Percentiles rank a stretch among this genome's conserved stretches.
Conservation (phyloP, 148 eudicot genomes). For the Spergularia bocconei region DNA sequence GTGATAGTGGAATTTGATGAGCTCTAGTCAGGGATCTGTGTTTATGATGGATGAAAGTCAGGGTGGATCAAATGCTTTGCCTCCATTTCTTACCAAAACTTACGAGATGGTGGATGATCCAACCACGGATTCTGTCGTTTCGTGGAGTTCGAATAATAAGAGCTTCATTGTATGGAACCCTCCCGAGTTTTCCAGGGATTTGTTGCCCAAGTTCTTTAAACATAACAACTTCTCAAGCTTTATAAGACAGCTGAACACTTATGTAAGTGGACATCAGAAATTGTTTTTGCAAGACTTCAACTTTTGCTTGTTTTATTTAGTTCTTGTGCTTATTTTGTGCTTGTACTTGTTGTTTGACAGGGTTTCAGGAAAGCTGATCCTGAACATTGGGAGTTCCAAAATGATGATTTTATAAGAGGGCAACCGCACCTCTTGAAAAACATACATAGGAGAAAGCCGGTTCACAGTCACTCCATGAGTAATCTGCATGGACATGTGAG, state of each 20-base stretch:
- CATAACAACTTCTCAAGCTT: conserved; percentile 94
- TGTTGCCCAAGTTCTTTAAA: conserved; percentile 83
- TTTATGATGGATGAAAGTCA: conserved; percentile 66
- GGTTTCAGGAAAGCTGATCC: conserved; percentile 94
- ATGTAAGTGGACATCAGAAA: conserved; percentile 47
- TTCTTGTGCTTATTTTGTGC: background rate
- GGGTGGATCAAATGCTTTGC: conserved; percentile 59
- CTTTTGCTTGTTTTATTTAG: background rate
- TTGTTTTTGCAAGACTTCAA: background rate
- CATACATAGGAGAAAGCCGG: conserved; percentile 81
- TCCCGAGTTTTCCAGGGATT: conserved; percentile 57
- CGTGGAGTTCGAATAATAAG: conserved; percentile 68
- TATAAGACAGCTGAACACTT: conserved; percentile 86
- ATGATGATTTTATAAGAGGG: conserved; percentile 82
- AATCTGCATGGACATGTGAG: conserved; percentile 47
- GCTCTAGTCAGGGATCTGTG: conserved; percentile 24
- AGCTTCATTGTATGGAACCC: conserved; percentile 85
- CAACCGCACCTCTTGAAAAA: conserved; percentile 76
- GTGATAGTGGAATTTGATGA: conserved; percentile 19
- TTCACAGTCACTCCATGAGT: conserved; percentile 74
- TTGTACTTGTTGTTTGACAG: conserved; percentile 31
- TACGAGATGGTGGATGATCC: conserved; percentile 94
- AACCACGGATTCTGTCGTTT: conserved; percentile 51
- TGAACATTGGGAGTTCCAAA: conserved; percentile 91
- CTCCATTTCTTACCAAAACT: conserved; percentile 80